Conservation (phyloP, 1,139 yeast species). For the Kodamaea suecica region DNA sequence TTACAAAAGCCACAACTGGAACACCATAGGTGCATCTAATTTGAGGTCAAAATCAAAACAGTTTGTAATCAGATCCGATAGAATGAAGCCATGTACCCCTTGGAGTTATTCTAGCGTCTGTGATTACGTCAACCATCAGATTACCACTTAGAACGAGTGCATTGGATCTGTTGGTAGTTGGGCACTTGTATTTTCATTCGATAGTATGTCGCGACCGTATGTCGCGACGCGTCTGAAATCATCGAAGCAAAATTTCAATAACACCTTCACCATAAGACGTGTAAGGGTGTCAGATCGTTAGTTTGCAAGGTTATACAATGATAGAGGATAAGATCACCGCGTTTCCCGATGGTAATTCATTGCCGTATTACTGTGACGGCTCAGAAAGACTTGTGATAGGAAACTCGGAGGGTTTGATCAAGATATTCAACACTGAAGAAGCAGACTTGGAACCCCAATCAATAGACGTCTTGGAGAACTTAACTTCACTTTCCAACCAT, state of each 20-base stretch:
- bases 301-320: slow-evolving; percentile 8
- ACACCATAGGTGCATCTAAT: too few species aligned
- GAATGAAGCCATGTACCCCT: too few species aligned
- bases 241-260: neutral
- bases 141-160: too few species aligned
- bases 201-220: too few species aligned
- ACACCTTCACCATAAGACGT: neutral
- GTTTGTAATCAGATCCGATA: too few species aligned
- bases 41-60: too few species aligned
- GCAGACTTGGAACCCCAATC: slow-evolving; percentile 55
- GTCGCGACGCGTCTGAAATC: neutral
- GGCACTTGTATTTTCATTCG: too few species aligned
- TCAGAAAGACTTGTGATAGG: slow-evolving; percentile 45
- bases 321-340: slow-evolving; percentile 30
- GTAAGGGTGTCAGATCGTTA: neutral
- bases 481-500: slow-evolving; percentile 30
- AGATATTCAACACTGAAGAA: slow-evolving; percentile 44
- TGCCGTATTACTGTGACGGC: slow-evolving; percentile 33
- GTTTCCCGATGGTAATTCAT: slow-evolving; percentile 48
- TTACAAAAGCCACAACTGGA: too few species aligned
- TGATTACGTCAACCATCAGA: too few species aligned
- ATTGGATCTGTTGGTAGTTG: neutral
- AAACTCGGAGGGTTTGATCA: slow-evolving; percentile 49
- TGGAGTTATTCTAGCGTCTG: too few species aligned
- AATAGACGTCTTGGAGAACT: slow-evolving; percentile 46